These are phyloP conservation scores for Jimgerdemannia flammicorona DNA, from an alignment of 192 early-diverging fungal species.

Conservation along the genomic window DNA sequence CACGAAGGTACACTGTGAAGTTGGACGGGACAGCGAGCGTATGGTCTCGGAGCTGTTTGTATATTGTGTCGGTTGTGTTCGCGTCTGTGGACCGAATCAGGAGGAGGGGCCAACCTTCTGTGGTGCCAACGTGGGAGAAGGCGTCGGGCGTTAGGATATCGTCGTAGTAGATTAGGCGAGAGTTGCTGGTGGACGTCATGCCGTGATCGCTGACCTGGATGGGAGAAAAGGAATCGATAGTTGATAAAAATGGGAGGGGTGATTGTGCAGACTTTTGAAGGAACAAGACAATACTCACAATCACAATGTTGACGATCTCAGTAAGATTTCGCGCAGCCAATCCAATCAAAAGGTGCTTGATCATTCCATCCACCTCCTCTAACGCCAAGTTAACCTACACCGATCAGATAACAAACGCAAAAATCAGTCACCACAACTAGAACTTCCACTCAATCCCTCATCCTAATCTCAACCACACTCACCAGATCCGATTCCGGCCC, in stretches of 20 bases:
- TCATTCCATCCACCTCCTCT: slow-evolving; percentile 48
- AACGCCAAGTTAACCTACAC: slow-evolving; percentile 54
- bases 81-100: slow-evolving; percentile 51
- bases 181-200: slow-evolving; percentile 58
- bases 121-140: slow-evolving; percentile 37
- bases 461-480: slow-evolving; percentile 32
- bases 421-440: not conserved
- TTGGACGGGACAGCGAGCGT: slow-evolving; percentile 19
- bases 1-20: slow-evolving; percentile 63
- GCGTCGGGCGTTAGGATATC: slow-evolving; percentile 38
- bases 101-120: slow-evolving; percentile 63
- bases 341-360: slow-evolving; percentile 56
- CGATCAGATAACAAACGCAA: not conserved
- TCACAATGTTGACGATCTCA: slow-evolving; percentile 56
- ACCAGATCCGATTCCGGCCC: slow-evolving; percentile 67
- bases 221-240: not conserved
- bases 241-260: no score
- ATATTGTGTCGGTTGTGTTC: slow-evolving; percentile 44
- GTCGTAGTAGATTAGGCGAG: slow-evolving; percentile 69
- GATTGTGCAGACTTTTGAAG: no score
- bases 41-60: slow-evolving; percentile 35
- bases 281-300: slow-evolving; percentile 32
- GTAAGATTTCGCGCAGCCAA: slow-evolving; percentile 56
- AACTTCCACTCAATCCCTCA: slow-evolving; percentile 24
- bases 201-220: slow-evolving; percentile 83